Evolutionary conservation across 2,329 filamentous ascomycete genomes (phyloP).

Genomic region (Tetracladium maxilliforme): DNA sequence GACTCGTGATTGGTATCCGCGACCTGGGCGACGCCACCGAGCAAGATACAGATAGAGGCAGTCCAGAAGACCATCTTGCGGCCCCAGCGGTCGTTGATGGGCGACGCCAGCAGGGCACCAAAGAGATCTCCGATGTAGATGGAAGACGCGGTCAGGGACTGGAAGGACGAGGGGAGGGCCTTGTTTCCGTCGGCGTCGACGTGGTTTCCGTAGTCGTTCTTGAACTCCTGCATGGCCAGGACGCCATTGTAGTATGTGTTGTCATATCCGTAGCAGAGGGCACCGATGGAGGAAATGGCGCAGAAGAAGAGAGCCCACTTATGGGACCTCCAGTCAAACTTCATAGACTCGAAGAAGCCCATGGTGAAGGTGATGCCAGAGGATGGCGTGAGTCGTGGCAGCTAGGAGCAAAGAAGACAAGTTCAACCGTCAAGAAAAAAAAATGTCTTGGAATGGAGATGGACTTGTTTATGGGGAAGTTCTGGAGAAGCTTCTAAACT

Average conservation of each 20-base stretch:
- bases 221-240: slow-evolving; percentile 13
- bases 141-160: slow-evolving; percentile 20
- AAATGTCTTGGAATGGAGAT: too few species aligned
- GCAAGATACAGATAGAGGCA: slow-evolving; percentile 12
- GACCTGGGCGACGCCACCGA: slow-evolving; percentile 8
- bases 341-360: background rate
- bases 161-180: slow-evolving; percentile 11
- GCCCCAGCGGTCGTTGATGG: slow-evolving; percentile 18
- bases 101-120: slow-evolving; percentile 18
- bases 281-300: slow-evolving; percentile 8
- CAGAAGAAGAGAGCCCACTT: slow-evolving; percentile 12
- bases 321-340: slow-evolving; percentile 5
- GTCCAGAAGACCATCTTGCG: slow-evolving; percentile 15
- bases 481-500: too few species aligned
- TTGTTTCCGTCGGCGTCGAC: slow-evolving; percentile 7
- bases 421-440: too few species aligned
- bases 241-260: slow-evolving; percentile 11
- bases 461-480: too few species aligned
- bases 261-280: slow-evolving; percentile 11
- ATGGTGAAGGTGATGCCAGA: background rate
- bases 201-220: slow-evolving; percentile 11
- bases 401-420: too few species aligned
- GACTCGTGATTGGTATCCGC: slow-evolving; percentile 5
- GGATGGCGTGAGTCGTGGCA: background rate
- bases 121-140: slow-evolving; percentile 23